Evolutionary conservation across 2,329 filamentous ascomycete genomes (phyloP), one percentile per base, ranked within the genome.

Genomic region (Sclerotinia glacialis): DNA sequence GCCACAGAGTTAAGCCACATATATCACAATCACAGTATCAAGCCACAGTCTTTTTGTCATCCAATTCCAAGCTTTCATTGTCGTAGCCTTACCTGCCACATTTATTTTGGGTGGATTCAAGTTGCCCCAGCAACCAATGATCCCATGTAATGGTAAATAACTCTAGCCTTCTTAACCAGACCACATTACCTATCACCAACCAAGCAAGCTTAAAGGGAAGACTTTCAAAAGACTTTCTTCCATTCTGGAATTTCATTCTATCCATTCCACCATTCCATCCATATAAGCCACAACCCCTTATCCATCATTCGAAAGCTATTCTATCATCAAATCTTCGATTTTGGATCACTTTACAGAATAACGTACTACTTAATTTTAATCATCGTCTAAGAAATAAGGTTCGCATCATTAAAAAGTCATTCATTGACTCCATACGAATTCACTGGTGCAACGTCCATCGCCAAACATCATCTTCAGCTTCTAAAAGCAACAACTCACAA

Each of bases 111-210:
- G 7, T 16, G 42, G 16, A 3, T 46, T 46, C 42, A 1, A 8
- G 61, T 64, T 64, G 31, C 61, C n/a, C 26, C 49, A n/a, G 61
- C 16, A 64, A 64, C 49, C 21, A n/a, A 5, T 3, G 2, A 54
- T 46, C 60, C 60, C 60, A 53, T 64, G 60, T 28, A 64, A 64
- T 54, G 54, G 61, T 64, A 64, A 64, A 64, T 64, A 63, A 63
- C 37, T 53, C 31, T 34, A 7, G n/a, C 47, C 47, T 40, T 63
- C 28, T 23, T 42, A 21, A 26, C 59, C 46, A 23, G 23, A 31
- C 26, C 28, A 21, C 21, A 40, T 23, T 7, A n/a, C 11, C 37
- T 59, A 59, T 59, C 55, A 44, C 37, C 34, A 55, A 14, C 42
- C 34, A 61, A 23, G 23, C 46, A 52, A 44, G 49, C 37, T 64